Evolutionary conservation across 257 asterid species (phyloP).

Genomic region (Buddleja alternifolia): DNA sequence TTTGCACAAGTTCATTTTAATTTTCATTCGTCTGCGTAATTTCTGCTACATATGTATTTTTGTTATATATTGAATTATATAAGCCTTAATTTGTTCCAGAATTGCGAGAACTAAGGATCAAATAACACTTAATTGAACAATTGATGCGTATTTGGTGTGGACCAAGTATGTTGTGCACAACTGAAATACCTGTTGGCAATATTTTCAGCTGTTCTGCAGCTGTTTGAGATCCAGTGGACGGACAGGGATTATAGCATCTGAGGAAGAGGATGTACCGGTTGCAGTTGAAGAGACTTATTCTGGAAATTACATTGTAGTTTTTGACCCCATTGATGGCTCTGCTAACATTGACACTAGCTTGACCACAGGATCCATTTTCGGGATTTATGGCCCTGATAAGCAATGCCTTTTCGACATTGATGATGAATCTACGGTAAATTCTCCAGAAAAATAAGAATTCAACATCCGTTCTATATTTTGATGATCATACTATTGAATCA

Average conservation of each 20-base stretch:
- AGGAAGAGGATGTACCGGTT: slow-evolving; percentile 88
- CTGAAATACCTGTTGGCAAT: background rate
- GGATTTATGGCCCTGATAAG: slow-evolving; percentile 72
- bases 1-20: no score
- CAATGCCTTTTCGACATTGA: slow-evolving; percentile 62
- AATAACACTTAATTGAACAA: no score
- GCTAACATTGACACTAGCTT: slow-evolving; percentile 82
- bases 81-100: no score
- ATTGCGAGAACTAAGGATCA: no score
- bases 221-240: slow-evolving; percentile 85
- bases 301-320: slow-evolving; percentile 85
- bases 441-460: background rate
- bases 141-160: no score
- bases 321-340: slow-evolving; percentile 90
- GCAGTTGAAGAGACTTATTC: slow-evolving; percentile 90
- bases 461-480: background rate
- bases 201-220: slow-evolving; percentile 65
- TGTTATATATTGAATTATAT: no score
- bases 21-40: no score
- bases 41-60: no score
- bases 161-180: background rate
- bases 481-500: background rate
- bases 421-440: slow-evolving; percentile 58
- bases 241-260: slow-evolving; percentile 84
- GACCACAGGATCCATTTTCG: slow-evolving; percentile 85